Conservation (phyloP, 495 filamentous ascomycete species). For the Aspergillus saccharolyticus region DNA sequence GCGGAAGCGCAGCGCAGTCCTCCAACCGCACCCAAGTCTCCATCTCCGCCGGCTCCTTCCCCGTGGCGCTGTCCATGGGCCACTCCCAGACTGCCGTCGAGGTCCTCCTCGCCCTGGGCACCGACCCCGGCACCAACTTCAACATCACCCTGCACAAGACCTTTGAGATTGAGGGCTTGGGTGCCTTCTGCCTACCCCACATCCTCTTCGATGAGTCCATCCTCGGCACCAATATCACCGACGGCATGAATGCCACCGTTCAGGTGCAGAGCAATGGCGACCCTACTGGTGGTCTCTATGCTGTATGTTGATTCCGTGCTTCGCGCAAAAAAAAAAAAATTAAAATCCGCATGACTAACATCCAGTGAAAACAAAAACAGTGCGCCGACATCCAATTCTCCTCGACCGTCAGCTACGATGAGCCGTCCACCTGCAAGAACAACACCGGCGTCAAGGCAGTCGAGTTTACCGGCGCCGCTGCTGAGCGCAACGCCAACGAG, state of each 20-base stretch:
- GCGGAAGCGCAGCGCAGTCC: slow-evolving; percentile 49
- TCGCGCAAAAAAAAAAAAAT: background rate
- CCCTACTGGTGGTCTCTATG: slow-evolving; percentile 50
- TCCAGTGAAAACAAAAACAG: slow-evolving; percentile 22
- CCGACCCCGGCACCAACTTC: slow-evolving; percentile 47
- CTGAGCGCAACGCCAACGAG: slow-evolving; percentile 34
- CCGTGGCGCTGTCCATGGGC: slow-evolving; percentile 50
- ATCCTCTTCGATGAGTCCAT: slow-evolving; percentile 37
- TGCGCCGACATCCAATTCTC: slow-evolving; percentile 61
- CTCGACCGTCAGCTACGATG: slow-evolving; percentile 18
- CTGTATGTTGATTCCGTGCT: slow-evolving; percentile 32
- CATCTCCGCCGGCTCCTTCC: slow-evolving; percentile 42
- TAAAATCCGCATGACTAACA: too few species aligned
- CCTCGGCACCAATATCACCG: slow-evolving; percentile 27
- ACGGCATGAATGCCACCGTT: slow-evolving; percentile 57
- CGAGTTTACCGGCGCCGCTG: slow-evolving; percentile 27
- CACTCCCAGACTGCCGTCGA: slow-evolving; percentile 51
- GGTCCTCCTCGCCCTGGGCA: slow-evolving; percentile 53
- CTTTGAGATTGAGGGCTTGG: slow-evolving; percentile 47
- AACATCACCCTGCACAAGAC: slow-evolving; percentile 48
- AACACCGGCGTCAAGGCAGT: slow-evolving; percentile 42
- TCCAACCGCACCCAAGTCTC: slow-evolving; percentile 48
- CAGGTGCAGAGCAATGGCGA: slow-evolving; percentile 55
- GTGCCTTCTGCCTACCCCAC: slow-evolving; percentile 52
- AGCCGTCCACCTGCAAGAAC: slow-evolving; percentile 46